These are phyloP conservation scores for Calocybe gangraenosa DNA, from an alignment of 768 basidiomycete species.

Conservation along the genomic window DNA sequence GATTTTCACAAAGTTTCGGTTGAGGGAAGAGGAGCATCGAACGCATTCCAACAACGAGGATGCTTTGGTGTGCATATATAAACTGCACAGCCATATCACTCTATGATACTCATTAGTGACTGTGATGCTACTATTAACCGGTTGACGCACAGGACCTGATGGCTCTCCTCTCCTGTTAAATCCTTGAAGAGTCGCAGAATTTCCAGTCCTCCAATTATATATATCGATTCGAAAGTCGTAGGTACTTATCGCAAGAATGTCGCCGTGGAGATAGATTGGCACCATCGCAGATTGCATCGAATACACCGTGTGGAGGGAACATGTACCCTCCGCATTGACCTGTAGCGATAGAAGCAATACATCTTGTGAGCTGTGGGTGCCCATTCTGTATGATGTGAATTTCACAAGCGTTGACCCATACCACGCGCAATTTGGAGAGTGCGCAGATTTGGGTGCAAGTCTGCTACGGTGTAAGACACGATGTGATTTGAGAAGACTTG, in stretches of 20 bases:
- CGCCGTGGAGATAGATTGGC: conserved; percentile 46
- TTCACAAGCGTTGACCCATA: conserved; percentile 53
- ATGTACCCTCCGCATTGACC: too few relatives aligned
- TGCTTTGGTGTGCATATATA: conserved; percentile 37
- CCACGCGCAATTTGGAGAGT: conserved; percentile 44
- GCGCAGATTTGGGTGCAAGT: conserved; percentile 44
- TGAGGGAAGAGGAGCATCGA: conserved; percentile 53
- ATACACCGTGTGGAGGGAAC: too few relatives aligned
- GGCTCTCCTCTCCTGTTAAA: too few relatives aligned
- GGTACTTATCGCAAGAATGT: conserved; percentile 52
- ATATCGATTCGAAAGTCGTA: conserved; percentile 45
- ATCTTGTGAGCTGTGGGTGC: conserved; percentile 53
- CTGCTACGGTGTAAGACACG: conserved; percentile 23
- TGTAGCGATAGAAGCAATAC: too few relatives aligned
- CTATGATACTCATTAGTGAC: too few relatives aligned
- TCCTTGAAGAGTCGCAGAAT: conserved; percentile 39
- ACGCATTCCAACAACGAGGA: conserved; percentile 57
- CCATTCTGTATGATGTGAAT: conserved; percentile 38
- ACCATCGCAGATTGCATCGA: conserved; percentile 33
- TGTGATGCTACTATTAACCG: too few relatives aligned
- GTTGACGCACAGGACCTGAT: too few relatives aligned
- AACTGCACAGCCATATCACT: conserved; percentile 52
- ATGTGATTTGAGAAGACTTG: background rate
- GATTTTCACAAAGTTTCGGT: conserved; percentile 30
- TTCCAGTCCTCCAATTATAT: conserved; percentile 48